Percentiles rank a stretch among this genome's conserved stretches.
Conservation (phyloP, 768 basidiomycete genomes). For the Rhodotorula kratochvilovae region DNA sequence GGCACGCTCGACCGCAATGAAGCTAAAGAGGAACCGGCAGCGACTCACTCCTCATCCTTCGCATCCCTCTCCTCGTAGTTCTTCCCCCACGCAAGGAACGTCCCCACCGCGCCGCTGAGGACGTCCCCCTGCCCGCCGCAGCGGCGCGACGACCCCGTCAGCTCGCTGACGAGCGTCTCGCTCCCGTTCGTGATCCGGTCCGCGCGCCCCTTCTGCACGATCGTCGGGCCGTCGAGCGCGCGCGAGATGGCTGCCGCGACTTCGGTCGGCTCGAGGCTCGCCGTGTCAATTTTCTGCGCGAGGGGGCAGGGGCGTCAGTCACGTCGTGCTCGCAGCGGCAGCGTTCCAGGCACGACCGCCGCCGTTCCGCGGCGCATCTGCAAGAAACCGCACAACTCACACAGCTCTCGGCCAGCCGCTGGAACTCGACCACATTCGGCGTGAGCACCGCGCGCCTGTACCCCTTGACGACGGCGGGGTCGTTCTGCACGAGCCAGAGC, state of each 20-base stretch:
- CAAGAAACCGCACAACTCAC: slow-evolving; percentile 49
- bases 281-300: slow-evolving; percentile 47
- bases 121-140: slow-evolving; percentile 97
- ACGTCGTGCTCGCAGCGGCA: background rate
- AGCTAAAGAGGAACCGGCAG: background rate
- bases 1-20: slow-evolving; percentile 14
- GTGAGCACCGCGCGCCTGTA: slow-evolving; percentile 85
- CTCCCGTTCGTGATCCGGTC: slow-evolving; percentile 74
- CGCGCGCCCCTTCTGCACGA: slow-evolving; percentile 76
- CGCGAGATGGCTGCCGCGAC: slow-evolving; percentile 69
- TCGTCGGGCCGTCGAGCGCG: slow-evolving; percentile 75
- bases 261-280: slow-evolving; percentile 44
- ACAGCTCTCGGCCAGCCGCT: slow-evolving; percentile 68
- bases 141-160: slow-evolving; percentile 76
- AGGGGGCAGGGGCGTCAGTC: background rate
- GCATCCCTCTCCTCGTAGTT: slow-evolving; percentile 78
- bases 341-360: background rate
- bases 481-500: slow-evolving; percentile 73
- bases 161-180: slow-evolving; percentile 64
- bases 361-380: background rate
- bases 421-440: slow-evolving; percentile 91
- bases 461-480: slow-evolving; percentile 68
- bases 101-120: slow-evolving; percentile 77
- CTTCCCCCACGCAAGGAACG: slow-evolving; percentile 90
- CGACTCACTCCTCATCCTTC: slow-evolving; percentile 55